These are phyloP conservation scores for Gossypium longicalyx DNA, from an alignment of 345 rosid genomes.

Conservation along the genomic window DNA sequence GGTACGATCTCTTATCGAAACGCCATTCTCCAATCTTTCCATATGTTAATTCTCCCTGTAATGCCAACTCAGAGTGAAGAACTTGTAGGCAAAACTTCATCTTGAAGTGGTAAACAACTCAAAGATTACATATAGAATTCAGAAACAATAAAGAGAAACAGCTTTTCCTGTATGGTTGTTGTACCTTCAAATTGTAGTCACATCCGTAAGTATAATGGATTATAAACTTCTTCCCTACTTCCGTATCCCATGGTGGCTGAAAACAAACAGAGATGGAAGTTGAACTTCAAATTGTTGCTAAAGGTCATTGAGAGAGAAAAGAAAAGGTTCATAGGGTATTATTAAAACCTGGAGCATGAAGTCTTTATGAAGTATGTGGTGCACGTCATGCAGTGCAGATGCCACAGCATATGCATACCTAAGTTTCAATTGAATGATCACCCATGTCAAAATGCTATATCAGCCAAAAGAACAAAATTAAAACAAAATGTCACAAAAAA, in stretches of 20 bases:
- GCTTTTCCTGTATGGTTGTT: neutral
- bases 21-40: constrained; percentile 82
- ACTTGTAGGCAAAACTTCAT: neutral
- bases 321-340: constrained; percentile 12
- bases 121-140: neutral
- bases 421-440: constrained; percentile 13
- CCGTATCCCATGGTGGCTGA: constrained; percentile 82
- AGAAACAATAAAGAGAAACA: constrained; percentile 1
- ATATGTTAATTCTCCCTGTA: constrained; percentile 59
- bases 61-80: constrained; percentile 6
- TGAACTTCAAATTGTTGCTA: neutral
- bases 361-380: constrained; percentile 54
- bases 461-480: constrained; percentile 8
- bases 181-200: constrained; percentile 60
- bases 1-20: constrained; percentile 71
- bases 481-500: neutral
- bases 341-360: constrained; percentile 69
- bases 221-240: constrained; percentile 58
- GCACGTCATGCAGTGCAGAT: constrained; percentile 66
- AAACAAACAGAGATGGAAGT: constrained; percentile 11
- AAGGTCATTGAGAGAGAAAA: neutral
- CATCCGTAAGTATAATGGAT: constrained; percentile 79
- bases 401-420: constrained; percentile 90
- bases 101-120: constrained; percentile 1
- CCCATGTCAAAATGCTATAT: constrained; percentile 5